Evolutionary conservation across 2,329 filamentous ascomycete genomes (phyloP), one percentile per base, ranked within the genome.

Genomic region (Botrytis aclada): DNA sequence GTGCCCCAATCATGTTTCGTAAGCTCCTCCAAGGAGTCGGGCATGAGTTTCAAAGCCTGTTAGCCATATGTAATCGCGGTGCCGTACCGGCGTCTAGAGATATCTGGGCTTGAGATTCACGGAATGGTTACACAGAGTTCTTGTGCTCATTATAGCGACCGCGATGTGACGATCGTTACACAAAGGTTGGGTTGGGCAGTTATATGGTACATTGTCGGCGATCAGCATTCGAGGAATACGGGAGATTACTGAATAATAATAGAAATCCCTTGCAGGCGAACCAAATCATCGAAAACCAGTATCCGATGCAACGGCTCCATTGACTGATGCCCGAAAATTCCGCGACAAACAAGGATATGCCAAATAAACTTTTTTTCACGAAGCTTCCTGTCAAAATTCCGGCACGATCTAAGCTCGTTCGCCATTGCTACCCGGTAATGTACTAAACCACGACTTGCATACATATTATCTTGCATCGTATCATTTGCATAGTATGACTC

Each of bases 291-390:
- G 39, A 41, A 41, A 63, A 43, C 39, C 25, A 39, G 61, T 63
- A 63, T 63, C 25, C 37, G 61, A 63, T 63, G 39, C 61, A 18
- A 63, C 37, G 61, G 37, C 61, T 43, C 37, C 37, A 62, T 61
- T n/a, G 34, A 41, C 37, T 64, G 62, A 25, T 64, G 62, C 62
- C 39, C 62, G 62, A 64, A 64, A 22, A 34, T 3, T 45, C 41
- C 41, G 62, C 62, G 62, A 29, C 62, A 64, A 64, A 64, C 62
- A 45, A 45, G 62, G 62, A 63, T 63, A 63, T 4, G 43, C 10
- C 10, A 4, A 45, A 45, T 32, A 45, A 34, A 45, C 20, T 43
- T 41, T 32, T 32, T 64, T 32, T 41, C 41, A 37, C 58, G 34
- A 61, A 61, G 32, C 58, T 39, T 45, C 41, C 62, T 63, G 16